These are phyloP conservation scores for Vigna mungo DNA, from an alignment of 306 rosid genomes.

Conservation along the genomic window DNA sequence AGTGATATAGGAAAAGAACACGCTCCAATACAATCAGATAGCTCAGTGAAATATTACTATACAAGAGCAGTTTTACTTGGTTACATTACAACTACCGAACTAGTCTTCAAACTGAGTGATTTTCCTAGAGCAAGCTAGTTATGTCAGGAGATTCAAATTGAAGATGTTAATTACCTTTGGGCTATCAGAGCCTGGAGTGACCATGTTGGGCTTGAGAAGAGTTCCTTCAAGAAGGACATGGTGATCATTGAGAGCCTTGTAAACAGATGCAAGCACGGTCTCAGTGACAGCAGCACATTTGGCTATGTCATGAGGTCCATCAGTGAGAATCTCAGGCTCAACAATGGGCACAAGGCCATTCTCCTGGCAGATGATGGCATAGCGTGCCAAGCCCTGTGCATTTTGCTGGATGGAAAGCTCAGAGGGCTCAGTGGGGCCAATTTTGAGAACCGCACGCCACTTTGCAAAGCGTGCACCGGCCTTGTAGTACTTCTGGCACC, in stretches of 20 bases:
- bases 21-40: not conserved
- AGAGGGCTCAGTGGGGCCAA: slow-evolving; percentile 77
- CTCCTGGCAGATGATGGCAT: slow-evolving; percentile 94
- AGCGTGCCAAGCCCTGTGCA: slow-evolving; percentile 95
- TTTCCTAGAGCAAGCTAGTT: not conserved
- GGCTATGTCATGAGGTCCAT: slow-evolving; percentile 73
- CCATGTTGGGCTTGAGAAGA: slow-evolving; percentile 95
- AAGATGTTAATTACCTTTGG: slow-evolving; percentile 63
- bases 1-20: not conserved
- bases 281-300: slow-evolving; percentile 90
- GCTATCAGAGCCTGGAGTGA: slow-evolving; percentile 85
- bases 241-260: slow-evolving; percentile 88
- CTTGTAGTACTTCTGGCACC: slow-evolving; percentile 85
- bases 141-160: not conserved
- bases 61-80: not conserved
- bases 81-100: not conserved
- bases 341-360: slow-evolving; percentile 92
- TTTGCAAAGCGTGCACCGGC: slow-evolving; percentile 92
- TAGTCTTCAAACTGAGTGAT: not conserved
- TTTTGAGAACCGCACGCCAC: slow-evolving; percentile 92
- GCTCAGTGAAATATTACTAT: not conserved
- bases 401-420: slow-evolving; percentile 81
- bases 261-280: slow-evolving; percentile 76
- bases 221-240: slow-evolving; percentile 96
- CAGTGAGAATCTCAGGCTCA: slow-evolving; percentile 91